A percentile compares a stretch with the other conserved stretches of the same genome.
Evolutionary conservation across 2,329 filamentous ascomycete genomes (phyloP).

Genomic region (Rhynchosporium agropyri): DNA sequence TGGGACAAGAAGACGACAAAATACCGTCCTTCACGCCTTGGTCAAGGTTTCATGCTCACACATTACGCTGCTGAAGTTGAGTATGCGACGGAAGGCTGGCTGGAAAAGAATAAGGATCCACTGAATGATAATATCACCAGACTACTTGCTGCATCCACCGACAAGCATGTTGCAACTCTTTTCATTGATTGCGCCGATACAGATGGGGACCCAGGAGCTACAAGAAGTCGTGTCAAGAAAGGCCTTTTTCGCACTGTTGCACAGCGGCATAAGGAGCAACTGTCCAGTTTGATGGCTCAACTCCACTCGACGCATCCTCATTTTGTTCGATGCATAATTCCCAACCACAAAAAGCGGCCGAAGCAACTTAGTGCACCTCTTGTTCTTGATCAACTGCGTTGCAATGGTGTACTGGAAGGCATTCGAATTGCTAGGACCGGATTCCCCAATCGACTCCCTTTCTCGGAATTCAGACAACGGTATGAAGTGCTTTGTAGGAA

Average conservation of each 20-base stretch:
- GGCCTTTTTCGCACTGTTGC: slow-evolving; percentile 96
- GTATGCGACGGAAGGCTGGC: slow-evolving; percentile 91
- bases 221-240: slow-evolving; percentile 86
- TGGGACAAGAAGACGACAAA: slow-evolving; percentile 97
- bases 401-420: slow-evolving; percentile 98
- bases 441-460: slow-evolving; percentile 90
- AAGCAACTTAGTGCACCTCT: slow-evolving; percentile 90
- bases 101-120: slow-evolving; percentile 99
- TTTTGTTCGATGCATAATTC: slow-evolving; percentile 96
- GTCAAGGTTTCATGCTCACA: slow-evolving; percentile 91
- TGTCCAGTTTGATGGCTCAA: slow-evolving; percentile 94
- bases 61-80: slow-evolving; percentile 98
- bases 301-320: slow-evolving; percentile 96
- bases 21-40: slow-evolving; percentile 84
- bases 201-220: slow-evolving; percentile 71
- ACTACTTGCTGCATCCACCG: slow-evolving; percentile 77
- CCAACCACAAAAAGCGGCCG: slow-evolving; percentile 95
- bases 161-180: slow-evolving; percentile 80
- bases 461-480: slow-evolving; percentile 90
- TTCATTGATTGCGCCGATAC: slow-evolving; percentile 86
- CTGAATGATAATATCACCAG: slow-evolving; percentile 96
- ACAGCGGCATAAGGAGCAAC: slow-evolving; percentile 94
- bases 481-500: slow-evolving; percentile 92
- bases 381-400: slow-evolving; percentile 96
- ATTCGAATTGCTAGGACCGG: slow-evolving; percentile 96